Evolutionary conservation across 257 asterid species (phyloP).

Genomic region (Rehmannia glutinosa): DNA sequence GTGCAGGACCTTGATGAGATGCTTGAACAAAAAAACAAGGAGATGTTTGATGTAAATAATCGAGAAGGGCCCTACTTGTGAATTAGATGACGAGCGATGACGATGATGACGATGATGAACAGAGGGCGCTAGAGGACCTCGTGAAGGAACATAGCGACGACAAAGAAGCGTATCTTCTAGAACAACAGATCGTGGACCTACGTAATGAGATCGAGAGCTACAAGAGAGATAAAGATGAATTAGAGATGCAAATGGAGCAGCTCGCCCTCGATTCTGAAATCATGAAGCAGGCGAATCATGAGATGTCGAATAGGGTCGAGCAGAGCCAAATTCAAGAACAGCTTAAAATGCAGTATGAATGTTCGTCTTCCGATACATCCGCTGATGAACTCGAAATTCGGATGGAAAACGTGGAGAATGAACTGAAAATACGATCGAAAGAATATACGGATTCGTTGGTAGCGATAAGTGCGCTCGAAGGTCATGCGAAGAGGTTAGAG

Average conservation of each 20-base stretch:
- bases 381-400: conserved; percentile 46
- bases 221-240: conserved; percentile 73
- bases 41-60: too few relatives aligned
- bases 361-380: conserved; percentile 52
- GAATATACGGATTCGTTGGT: conserved; percentile 37
- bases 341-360: conserved; percentile 78
- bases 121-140: conserved; percentile 70
- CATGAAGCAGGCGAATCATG: conserved; percentile 87
- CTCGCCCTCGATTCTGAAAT: conserved; percentile 94
- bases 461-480: conserved; percentile 47
- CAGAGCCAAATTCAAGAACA: conserved; percentile 84
- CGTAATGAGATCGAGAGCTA: conserved; percentile 59
- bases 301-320: conserved; percentile 58
- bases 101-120: conserved; percentile 70
- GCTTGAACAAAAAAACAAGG: conserved; percentile 62
- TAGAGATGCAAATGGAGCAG: conserved; percentile 94
- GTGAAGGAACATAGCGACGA: conserved; percentile 61
- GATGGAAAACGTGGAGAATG: conserved; percentile 56
- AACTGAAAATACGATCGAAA: conserved; percentile 37
- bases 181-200: conserved; percentile 64
- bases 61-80: conserved; percentile 18
- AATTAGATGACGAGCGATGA: conserved; percentile 34
- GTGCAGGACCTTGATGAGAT: conserved; percentile 84
- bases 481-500: conserved; percentile 52
- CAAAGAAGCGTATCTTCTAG: conserved; percentile 46